Evolutionary conservation across 176 grass and related monocot species (phyloP).

Genomic region (Saccharum spontaneum): DNA sequence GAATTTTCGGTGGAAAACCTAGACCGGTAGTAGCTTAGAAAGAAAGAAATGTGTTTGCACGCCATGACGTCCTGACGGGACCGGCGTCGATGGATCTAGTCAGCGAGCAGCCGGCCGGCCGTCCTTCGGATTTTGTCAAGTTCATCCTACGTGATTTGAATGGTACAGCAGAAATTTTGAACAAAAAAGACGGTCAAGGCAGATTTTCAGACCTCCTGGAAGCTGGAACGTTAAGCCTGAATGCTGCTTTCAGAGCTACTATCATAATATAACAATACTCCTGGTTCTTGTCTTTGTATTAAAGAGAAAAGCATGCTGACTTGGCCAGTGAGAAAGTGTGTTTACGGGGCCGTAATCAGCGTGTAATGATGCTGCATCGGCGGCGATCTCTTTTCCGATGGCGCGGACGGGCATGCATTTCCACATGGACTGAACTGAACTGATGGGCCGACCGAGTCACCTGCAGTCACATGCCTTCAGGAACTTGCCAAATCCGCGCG

Average conservation of each 20-base stretch:
- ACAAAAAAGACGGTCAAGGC: neutral
- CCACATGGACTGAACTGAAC: conserved; percentile 23
- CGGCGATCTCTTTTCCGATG: neutral
- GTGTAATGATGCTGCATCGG: conserved; percentile 12
- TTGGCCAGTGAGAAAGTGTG: conserved; percentile 1
- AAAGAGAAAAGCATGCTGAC: neutral
- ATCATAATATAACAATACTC: neutral
- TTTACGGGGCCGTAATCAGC: conserved; percentile 3
- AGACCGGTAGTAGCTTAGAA: neutral
- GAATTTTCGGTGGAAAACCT: neutral
- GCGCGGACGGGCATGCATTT: neutral
- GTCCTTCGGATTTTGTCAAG: neutral
- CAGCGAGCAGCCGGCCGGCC: neutral
- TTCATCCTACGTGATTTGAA: neutral
- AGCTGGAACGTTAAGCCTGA: neutral
- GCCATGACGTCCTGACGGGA: neutral
- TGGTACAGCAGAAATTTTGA: neutral
- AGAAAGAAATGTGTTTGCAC: neutral
- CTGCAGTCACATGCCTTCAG: neutral
- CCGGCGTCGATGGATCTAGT: neutral
- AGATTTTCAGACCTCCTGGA: no score
- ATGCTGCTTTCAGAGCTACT: neutral
- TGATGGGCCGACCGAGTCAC: conserved; percentile 17
- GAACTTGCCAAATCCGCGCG: conserved; percentile 34
- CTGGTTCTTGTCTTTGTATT: neutral